A percentile compares a stretch with the other conserved stretches of the same genome.
phyloP scores from a whole-genome alignment of 1,139 yeast genomes.

The Magnusiomyces paraingens region DNA sequence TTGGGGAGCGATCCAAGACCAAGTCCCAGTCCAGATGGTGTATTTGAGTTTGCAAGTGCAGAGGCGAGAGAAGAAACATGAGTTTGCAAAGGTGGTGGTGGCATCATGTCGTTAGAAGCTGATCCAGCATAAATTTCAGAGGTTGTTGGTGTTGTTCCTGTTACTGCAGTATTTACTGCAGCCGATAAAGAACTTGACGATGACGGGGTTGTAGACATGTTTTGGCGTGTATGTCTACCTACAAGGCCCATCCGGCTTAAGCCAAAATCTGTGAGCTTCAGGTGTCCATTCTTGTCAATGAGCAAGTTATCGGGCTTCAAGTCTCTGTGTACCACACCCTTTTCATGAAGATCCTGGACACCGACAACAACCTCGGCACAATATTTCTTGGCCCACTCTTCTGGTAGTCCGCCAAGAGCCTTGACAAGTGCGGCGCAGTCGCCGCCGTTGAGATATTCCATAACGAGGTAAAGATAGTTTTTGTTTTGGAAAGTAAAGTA shows the following conservation, averaged over 20 bases:
- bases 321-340: conserved; percentile 92
- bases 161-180: conserved; percentile 1
- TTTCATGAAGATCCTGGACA: conserved; percentile 77
- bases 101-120: conserved; percentile 1
- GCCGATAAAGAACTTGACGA: conserved; percentile 4
- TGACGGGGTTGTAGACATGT: conserved; percentile 33
- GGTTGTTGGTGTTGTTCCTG: conserved; percentile 6
- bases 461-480: conserved; percentile 82
- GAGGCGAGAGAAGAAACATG: conserved; percentile 2
- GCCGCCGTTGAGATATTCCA: conserved; percentile 96
- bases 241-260: conserved; percentile 83
- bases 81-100: not conserved
- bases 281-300: conserved; percentile 80
- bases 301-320: conserved; percentile 89
- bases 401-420: conserved; percentile 74
- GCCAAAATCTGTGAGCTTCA: conserved; percentile 93
- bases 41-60: not conserved
- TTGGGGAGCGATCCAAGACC: not conserved
- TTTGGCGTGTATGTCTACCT: conserved; percentile 60
- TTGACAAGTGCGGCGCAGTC: conserved; percentile 86
- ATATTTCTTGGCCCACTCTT: conserved; percentile 76
- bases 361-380: conserved; percentile 89
- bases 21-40: not conserved
- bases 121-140: not conserved
- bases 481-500: conserved; percentile 85